Evolutionary conservation across 192 early-diverging fungal species (phyloP).

Genomic region (Podila epigama): DNA sequence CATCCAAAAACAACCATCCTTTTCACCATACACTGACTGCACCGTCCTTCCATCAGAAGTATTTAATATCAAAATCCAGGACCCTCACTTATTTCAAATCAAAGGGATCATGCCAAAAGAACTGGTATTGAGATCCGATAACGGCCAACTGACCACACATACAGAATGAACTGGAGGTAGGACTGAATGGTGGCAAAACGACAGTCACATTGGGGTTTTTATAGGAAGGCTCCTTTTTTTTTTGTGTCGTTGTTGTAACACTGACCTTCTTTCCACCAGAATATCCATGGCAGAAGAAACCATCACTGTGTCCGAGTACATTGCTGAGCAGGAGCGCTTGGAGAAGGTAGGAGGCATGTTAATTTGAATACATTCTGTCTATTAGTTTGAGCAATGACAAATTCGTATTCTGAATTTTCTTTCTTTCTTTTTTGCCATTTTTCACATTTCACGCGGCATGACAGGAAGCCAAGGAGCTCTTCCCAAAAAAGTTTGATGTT

Average conservation of each 20-base stretch:
- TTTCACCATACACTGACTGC: too few relatives aligned
- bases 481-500: conserved; percentile 48
- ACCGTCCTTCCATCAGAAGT: too few relatives aligned
- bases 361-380: neutral
- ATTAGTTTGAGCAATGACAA: neutral
- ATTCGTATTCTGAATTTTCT: neutral
- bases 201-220: too few relatives aligned
- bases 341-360: conserved; percentile 29
- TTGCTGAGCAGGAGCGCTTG: conserved; percentile 40
- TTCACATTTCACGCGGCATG: neutral
- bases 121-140: too few relatives aligned
- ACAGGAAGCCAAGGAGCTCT: conserved; percentile 40
- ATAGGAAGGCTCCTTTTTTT: neutral
- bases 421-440: neutral
- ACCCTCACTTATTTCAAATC: too few relatives aligned
- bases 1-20: too few relatives aligned
- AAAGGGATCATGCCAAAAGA: too few relatives aligned
- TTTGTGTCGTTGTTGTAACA: neutral
- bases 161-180: too few relatives aligned
- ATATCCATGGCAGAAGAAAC: conserved; percentile 38
- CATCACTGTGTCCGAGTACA: conserved; percentile 50
- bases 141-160: too few relatives aligned
- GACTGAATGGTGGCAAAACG: too few relatives aligned
- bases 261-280: neutral
- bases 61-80: too few relatives aligned